Evolutionary conservation across 2,329 filamentous ascomycete genomes (phyloP).

Genomic region (Aspergillus sp.): DNA sequence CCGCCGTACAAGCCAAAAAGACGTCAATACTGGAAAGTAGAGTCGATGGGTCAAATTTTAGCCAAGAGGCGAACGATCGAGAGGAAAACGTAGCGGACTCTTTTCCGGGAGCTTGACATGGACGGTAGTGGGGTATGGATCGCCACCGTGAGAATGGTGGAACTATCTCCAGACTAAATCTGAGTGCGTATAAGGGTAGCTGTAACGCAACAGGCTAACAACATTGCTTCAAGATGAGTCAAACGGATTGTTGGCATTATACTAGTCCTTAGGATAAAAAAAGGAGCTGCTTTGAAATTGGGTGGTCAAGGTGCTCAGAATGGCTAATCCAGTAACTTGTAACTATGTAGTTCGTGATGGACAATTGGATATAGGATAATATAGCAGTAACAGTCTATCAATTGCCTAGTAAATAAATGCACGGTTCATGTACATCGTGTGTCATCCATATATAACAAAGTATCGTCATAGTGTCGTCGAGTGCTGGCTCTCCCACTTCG

Average conservation of each 20-base stretch:
- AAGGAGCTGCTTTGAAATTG: no score
- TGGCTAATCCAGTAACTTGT: no score
- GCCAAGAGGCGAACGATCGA: background rate
- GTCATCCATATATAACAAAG: conserved; percentile 4
- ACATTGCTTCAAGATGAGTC: background rate
- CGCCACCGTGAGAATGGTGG: background rate
- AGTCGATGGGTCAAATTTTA: background rate
- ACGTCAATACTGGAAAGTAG: background rate
- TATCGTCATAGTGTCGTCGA: conserved; percentile 13
- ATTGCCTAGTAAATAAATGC: conserved; percentile 5
- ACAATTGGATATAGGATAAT: no score
- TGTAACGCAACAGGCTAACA: background rate
- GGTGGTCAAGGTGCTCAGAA: background rate
- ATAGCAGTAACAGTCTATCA: background rate
- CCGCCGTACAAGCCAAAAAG: no score
- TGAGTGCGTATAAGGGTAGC: background rate
- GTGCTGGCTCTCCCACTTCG: conserved; percentile 41
- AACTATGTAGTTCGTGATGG: no score
- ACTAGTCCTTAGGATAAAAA: no score
- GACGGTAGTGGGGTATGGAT: background rate
- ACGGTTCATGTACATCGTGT: conserved; percentile 6
- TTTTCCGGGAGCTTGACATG: conserved; percentile 13
- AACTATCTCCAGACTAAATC: background rate
- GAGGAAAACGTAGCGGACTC: conserved; percentile 9
- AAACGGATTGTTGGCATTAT: background rate